Conservation (phyloP, 225 moss, liverwort and hornwort genomes). For the Pseudisothecium myosuroides region DNA sequence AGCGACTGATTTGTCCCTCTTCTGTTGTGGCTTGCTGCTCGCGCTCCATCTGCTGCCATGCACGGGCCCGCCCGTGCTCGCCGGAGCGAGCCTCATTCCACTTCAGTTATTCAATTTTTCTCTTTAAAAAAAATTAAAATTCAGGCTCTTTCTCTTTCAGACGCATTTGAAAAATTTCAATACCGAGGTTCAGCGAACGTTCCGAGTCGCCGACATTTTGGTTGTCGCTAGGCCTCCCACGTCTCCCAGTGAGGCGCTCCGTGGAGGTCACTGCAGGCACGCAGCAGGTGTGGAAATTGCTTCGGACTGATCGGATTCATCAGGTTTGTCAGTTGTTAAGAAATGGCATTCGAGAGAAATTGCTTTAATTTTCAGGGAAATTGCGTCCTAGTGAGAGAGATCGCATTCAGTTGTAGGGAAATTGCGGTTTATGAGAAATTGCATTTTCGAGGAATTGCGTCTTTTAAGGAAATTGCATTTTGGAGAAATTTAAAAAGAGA, state of each 20-base stretch:
- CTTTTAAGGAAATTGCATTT: too few species aligned
- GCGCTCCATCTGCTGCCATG: not conserved
- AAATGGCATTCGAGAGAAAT: not conserved
- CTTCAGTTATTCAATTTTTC: not conserved
- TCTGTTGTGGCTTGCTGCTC: not conserved
- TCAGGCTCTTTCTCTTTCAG: not conserved
- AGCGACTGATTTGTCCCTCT: not conserved
- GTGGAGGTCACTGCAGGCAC: not conserved
- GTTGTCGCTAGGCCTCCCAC: not conserved
- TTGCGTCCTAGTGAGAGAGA: too few species aligned
- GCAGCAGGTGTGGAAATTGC: not conserved
- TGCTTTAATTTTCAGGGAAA: too few species aligned
- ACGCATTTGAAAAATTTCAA: not conserved
- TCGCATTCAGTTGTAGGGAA: not conserved
- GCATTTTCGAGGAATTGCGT: too few species aligned
- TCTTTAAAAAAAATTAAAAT: not conserved
- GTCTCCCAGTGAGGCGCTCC: not conserved
- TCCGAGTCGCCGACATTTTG: not conserved
- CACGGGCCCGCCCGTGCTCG: not conserved
- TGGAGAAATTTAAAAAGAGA: not conserved
- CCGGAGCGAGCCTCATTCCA: not conserved
- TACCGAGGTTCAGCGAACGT: not conserved
- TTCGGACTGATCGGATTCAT: too few species aligned
- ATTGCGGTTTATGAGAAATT: too few species aligned
- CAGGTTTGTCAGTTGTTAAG: not conserved